Evolutionary conservation across 2,329 filamentous ascomycete genomes (phyloP).

Genomic region (Bipolaris bicolor): DNA sequence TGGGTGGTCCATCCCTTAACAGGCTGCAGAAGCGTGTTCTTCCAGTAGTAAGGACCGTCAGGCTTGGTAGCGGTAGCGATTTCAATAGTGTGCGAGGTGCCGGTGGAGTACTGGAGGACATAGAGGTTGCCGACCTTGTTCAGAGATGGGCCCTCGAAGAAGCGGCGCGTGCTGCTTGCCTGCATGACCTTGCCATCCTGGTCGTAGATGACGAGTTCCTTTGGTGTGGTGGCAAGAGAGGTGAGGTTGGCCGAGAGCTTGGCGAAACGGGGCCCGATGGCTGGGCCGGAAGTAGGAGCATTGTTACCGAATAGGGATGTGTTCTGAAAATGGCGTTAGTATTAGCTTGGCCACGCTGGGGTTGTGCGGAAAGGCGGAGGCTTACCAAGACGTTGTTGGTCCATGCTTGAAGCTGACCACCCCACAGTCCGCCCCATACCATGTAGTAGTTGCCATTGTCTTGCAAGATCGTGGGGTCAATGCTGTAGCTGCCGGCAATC

Average conservation of each 20-base stretch:
- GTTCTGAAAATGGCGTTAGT: constrained; percentile 14
- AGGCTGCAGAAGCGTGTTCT: constrained; percentile 72
- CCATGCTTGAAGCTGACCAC: constrained; percentile 79
- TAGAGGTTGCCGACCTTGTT: constrained; percentile 71
- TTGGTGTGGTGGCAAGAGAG: constrained; percentile 60
- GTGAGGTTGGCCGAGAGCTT: constrained; percentile 69
- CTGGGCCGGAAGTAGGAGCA: constrained; percentile 47
- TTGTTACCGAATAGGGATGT: constrained; percentile 8
- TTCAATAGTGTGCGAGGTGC: constrained; percentile 74
- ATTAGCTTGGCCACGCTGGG: not conserved
- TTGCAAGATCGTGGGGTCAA: constrained; percentile 76
- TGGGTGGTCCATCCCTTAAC: constrained; percentile 81
- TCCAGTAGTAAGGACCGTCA: constrained; percentile 73
- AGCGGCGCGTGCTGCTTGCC: constrained; percentile 72
- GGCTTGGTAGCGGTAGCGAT: constrained; percentile 70
- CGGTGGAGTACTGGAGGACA: constrained; percentile 78
- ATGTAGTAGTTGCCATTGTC: constrained; percentile 69
- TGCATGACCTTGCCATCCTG: constrained; percentile 62
- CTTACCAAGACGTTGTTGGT: constrained; percentile 63
- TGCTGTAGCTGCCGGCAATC: constrained; percentile 72
- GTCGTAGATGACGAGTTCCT: constrained; percentile 68
- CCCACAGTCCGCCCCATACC: constrained; percentile 81
- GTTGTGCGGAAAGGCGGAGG: not conserved
- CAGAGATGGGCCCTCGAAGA: constrained; percentile 81
- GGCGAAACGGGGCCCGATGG: constrained; percentile 70